Conservation (phyloP, 164 flowering plant species). For the Hamamelis virginiana region DNA sequence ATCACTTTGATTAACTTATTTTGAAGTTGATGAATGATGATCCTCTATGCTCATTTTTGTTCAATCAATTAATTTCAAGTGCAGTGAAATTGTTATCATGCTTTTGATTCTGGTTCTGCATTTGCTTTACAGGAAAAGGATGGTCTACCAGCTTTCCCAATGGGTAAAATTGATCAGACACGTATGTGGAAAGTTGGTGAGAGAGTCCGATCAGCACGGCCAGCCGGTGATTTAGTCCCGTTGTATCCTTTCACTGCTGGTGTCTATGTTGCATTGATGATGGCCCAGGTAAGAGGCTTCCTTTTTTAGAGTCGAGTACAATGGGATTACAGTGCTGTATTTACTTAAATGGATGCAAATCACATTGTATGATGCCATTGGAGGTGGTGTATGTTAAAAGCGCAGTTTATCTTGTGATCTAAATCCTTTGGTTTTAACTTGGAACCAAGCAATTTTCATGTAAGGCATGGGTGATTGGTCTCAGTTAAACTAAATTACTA, state of each 20-base stretch:
- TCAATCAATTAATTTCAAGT: background rate
- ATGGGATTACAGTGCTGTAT: no score
- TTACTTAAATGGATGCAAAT: no score
- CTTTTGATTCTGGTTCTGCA: background rate
- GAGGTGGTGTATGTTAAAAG: no score
- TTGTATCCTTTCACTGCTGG: slow-evolving; percentile 92
- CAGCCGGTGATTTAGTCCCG: slow-evolving; percentile 85
- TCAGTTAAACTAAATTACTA: no score
- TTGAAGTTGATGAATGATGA: no score
- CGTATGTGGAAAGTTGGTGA: slow-evolving; percentile 99
- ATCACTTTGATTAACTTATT: background rate
- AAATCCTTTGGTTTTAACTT: no score
- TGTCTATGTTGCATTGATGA: slow-evolving; percentile 89
- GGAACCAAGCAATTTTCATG: no score
- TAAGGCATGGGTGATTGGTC: no score
- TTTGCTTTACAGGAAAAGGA: slow-evolving; percentile 74
- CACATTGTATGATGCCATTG: background rate
- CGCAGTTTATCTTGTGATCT: no score
- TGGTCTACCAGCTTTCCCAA: slow-evolving; percentile 91
- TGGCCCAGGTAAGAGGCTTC: slow-evolving; percentile 77
- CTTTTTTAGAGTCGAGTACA: no score
- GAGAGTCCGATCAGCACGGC: slow-evolving; percentile 64
- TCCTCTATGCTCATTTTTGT: background rate
- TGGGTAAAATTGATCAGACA: slow-evolving; percentile 98
- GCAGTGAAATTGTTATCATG: background rate